Percentiles rank a stretch among this genome's conserved stretches.
phyloP scores from a whole-genome alignment of 2,329 filamentous ascomycete genomes.

The Graphilbum sp. region DNA sequence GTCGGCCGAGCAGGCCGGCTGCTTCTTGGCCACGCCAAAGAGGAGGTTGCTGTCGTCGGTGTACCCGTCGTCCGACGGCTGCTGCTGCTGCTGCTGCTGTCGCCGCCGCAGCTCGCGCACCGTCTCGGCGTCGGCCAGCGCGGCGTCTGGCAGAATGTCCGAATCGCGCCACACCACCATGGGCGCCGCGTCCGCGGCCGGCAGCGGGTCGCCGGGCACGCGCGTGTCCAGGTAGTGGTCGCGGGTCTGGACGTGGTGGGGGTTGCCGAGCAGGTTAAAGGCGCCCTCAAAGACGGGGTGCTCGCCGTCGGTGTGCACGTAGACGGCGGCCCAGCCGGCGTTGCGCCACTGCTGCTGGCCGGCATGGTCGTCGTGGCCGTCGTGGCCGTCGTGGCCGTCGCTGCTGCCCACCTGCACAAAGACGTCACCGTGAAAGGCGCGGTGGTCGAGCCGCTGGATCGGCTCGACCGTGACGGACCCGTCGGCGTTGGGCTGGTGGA shows the following conservation, averaged over 20 bases:
- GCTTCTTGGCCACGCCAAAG: not conserved
- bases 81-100: conserved; percentile 14
- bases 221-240: conserved; percentile 59
- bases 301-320: conserved; percentile 58
- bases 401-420: conserved; percentile 51
- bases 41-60: not conserved
- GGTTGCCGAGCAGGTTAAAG: conserved; percentile 64
- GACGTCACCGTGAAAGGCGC: conserved; percentile 67
- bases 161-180: conserved; percentile 92
- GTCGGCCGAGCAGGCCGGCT: conserved; percentile 53
- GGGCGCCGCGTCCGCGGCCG: conserved; percentile 31
- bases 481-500: conserved; percentile 57
- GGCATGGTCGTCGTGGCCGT: too few relatives aligned
- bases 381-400: conserved; percentile 25
- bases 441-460: conserved; percentile 58
- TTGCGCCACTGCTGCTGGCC: conserved; percentile 58
- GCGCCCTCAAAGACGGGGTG: conserved; percentile 78
- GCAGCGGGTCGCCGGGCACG: conserved; percentile 54
- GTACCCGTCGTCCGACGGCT: conserved; percentile 16
- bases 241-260: conserved; percentile 72
- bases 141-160: conserved; percentile 40
- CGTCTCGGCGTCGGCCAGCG: conserved; percentile 23
- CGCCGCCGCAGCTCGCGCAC: conserved; percentile 45
- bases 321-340: conserved; percentile 75
- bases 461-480: conserved; percentile 54